These are phyloP conservation scores for Cephalotrichum gorgonifer DNA, from an alignment of 2,329 filamentous ascomycete genomes.

Conservation along the genomic window DNA sequence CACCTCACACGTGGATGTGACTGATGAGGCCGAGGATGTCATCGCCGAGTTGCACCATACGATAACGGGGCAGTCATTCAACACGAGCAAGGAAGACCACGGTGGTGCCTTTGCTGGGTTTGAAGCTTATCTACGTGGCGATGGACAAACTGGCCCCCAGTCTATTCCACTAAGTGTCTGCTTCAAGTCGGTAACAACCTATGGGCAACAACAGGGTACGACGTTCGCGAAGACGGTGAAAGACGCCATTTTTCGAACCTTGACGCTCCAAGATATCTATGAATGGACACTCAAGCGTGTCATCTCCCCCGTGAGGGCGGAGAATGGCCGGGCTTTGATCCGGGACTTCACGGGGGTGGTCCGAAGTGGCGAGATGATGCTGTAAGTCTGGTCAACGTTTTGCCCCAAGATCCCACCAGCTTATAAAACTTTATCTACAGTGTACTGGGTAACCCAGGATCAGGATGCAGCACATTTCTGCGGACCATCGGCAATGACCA, in stretches of 20 bases:
- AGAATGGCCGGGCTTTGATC: neutral
- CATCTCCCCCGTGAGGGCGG: neutral
- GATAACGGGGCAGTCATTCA: constrained; percentile 21
- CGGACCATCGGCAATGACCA: neutral
- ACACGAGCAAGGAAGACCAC: constrained; percentile 9
- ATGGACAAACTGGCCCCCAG: constrained; percentile 37
- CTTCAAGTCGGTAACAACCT: constrained; percentile 67
- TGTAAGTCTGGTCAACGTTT: constrained; percentile 5
- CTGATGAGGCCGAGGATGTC: neutral
- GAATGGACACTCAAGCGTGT: constrained; percentile 37
- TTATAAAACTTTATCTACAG: neutral
- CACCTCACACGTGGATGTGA: neutral
- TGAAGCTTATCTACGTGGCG: neutral
- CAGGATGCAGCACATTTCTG: neutral
- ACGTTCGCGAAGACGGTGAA: constrained; percentile 64
- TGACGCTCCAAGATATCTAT: constrained; percentile 68
- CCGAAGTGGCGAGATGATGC: constrained; percentile 24
- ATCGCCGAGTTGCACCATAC: constrained; percentile 20
- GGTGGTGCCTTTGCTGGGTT: neutral
- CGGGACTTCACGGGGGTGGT: constrained; percentile 40
- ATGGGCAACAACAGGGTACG: constrained; percentile 57
- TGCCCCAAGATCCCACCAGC: neutral
- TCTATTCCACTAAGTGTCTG: constrained; percentile 70
- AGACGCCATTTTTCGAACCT: constrained; percentile 64
- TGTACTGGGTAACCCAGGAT: constrained; percentile 39